phyloP scores from a whole-genome alignment of 108 stramenopile genomes.

The Discostella stelligeroides region DNA sequence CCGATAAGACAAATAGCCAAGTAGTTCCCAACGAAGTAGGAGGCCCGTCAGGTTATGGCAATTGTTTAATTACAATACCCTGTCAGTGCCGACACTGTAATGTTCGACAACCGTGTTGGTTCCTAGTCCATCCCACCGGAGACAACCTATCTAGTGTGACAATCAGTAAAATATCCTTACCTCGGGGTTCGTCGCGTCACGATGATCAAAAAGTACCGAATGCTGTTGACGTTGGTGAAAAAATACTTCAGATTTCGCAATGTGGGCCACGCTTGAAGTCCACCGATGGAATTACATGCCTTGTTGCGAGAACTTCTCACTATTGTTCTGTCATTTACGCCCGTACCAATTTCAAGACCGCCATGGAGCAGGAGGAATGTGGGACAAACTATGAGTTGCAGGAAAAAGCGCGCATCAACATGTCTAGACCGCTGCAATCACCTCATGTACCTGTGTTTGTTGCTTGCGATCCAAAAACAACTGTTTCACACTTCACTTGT shows the following conservation, averaged over 20 bases:
- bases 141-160: conserved; percentile 48
- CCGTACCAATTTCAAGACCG: conserved; percentile 1
- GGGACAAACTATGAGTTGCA: conserved; percentile 43
- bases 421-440: conserved; percentile 18
- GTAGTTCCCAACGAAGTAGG: conserved; percentile 12
- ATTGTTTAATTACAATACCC: conserved; percentile 57
- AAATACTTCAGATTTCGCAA: conserved; percentile 64
- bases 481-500: conserved; percentile 30
- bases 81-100: conserved; percentile 64
- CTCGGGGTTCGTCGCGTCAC: conserved; percentile 19
- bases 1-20: not conserved
- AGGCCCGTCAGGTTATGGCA: conserved; percentile 56
- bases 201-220: conserved; percentile 25
- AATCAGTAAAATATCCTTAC: conserved; percentile 54
- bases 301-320: conserved; percentile 47
- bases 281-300: conserved; percentile 17
- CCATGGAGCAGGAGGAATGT: conserved; percentile 23
- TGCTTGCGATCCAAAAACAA: conserved; percentile 57
- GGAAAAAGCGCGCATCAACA: conserved; percentile 61
- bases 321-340: conserved; percentile 49
- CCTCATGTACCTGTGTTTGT: conserved; percentile 59
- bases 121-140: conserved; percentile 71
- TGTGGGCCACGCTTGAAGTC: conserved; percentile 50
- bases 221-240: conserved; percentile 61
- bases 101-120: conserved; percentile 16